Evolutionary conservation across 805 yeast genomes (phyloP).

Genomic region (Naumovozyma dairenensis): DNA sequence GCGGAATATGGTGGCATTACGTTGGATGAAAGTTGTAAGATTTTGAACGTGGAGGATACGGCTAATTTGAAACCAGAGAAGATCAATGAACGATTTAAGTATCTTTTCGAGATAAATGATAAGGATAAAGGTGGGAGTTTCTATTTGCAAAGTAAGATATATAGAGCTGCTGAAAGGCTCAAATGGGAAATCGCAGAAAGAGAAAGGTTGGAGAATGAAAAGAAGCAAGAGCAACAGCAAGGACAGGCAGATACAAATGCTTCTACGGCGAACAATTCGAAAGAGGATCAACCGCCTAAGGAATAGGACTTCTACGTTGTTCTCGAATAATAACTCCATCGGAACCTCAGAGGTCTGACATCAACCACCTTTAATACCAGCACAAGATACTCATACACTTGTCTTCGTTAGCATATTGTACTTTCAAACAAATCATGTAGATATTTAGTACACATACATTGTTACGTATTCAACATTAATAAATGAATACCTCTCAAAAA

Average conservation of each 20-base stretch:
- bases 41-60: slow-evolving; percentile 64
- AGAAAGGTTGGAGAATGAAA: slow-evolving; percentile 10
- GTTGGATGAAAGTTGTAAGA: slow-evolving; percentile 84
- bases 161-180: slow-evolving; percentile 86
- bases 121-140: slow-evolving; percentile 95
- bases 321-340: too few relatives aligned
- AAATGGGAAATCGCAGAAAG: slow-evolving; percentile 51
- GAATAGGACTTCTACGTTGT: too few relatives aligned
- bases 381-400: neutral
- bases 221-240: too few relatives aligned
- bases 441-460: too few relatives aligned
- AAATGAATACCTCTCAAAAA: too few relatives aligned
- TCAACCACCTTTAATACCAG: neutral
- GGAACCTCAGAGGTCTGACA: too few relatives aligned
- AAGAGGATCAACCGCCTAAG: too few relatives aligned
- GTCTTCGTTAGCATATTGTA: too few relatives aligned
- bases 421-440: too few relatives aligned
- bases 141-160: slow-evolving; percentile 86
- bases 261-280: too few relatives aligned
- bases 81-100: slow-evolving; percentile 62
- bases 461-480: too few relatives aligned
- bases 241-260: too few relatives aligned
- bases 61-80: slow-evolving; percentile 46
- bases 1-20: slow-evolving; percentile 63
- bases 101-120: slow-evolving; percentile 78